Base-by-base conservation (phyloP, 1,139 yeast genomes). In the Martiniozyma asiatica region DNA sequence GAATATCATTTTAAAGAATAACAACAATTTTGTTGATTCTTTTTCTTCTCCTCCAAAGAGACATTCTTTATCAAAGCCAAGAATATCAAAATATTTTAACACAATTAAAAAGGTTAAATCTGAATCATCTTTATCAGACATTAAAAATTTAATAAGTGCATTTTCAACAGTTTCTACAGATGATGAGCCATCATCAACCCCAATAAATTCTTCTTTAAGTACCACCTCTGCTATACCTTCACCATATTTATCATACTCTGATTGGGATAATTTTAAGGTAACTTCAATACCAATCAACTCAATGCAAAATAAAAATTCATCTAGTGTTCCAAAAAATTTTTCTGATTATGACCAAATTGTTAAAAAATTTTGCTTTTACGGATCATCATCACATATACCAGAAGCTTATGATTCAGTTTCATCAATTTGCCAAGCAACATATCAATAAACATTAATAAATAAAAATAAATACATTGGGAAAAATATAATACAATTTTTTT, bases 281-380 rank as follows among this genome's bases (percentile, higher is more conserved):
- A 8, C 12, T 10, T 20, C 24, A 15, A 26, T 15, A 21, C 15
- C 24, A 21, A 20, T 22, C 29, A 27, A 20, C n/a, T n/a, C n/a
- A n/a, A n/a, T n/a, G n/a, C n/a, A n/a, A n/a, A n/a, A n/a, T 15
- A 14, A 15, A n/a, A 14, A 11, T 13, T 8, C 13, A 16, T 20
- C 13, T 16, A 11, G 14, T 22, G 19, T 26, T 10, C 25, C 32
- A n/a, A 22, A 32, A 14, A 41, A 41, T 24, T 27, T 28, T 22
- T 39, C 37, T 27, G 44, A 47, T 22, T 49, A 50, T 38, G 40
- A 46, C 26, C 35, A 43, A 28, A 34, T 51, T n/a, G 35, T 51
- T 24, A 45, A 50, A 30, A 44, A 47, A 27, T 50, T 44, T 32
- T 51, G 56, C 30, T 51, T 51, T 31, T 50, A 38, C 29, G 48